Base-by-base conservation (phyloP, 192 early-diverging fungal genomes). In the Spinellus fusiger region DNA sequence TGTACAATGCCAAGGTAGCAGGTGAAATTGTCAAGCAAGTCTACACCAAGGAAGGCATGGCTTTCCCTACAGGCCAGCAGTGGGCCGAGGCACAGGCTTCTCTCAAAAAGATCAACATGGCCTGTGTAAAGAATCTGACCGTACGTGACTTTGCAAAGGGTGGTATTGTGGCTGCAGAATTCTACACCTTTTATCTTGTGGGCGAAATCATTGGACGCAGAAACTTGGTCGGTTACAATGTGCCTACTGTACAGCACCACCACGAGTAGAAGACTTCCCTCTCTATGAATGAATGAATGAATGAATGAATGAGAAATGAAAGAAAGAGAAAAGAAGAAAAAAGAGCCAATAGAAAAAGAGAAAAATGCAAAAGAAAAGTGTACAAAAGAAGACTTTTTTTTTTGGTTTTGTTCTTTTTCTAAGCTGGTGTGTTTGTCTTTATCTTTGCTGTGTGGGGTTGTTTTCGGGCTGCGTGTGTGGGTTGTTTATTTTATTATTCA, bases 171-270 rank as follows among this genome's bases (percentile, higher is more conserved):
- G 71, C 75, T 38, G 75, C 75, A 40, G 80, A 86, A 70, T 59
- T 77, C 27, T 74, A 73, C 66, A 75, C 80, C 28, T 84, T 86
- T 63, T 86, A 84, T 73, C 63, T 81, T 49, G 32, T 86, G 22
- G 84, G 84, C 51, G 84, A 86, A 65, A 76, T 86, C 49, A 64
- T 86, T 63, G 84, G 84, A 61, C 80, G 82, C 48, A 73, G 80
- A 66, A 84, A 77, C 74, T 62, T 86, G 62, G 69, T 84, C 51
- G 84, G 84, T 23, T 83, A 84, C 34, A 75, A 79, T 27, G 78
- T 84, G 66, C 64, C 69, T 18, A n/a, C 40, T 44, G 40, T 18
- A n/a, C 40, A 12, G 15, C 15, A 12, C 18, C 40, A 44, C 40
- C 40, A 44, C 18, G 13, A 44, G 40, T n/a, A 44, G 18, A 44